A percentile compares a stretch with the other conserved stretches of the same genome.
Evolutionary conservation across 495 filamentous ascomycete species (phyloP).

Genomic region (Articulospora tetracladia): DNA sequence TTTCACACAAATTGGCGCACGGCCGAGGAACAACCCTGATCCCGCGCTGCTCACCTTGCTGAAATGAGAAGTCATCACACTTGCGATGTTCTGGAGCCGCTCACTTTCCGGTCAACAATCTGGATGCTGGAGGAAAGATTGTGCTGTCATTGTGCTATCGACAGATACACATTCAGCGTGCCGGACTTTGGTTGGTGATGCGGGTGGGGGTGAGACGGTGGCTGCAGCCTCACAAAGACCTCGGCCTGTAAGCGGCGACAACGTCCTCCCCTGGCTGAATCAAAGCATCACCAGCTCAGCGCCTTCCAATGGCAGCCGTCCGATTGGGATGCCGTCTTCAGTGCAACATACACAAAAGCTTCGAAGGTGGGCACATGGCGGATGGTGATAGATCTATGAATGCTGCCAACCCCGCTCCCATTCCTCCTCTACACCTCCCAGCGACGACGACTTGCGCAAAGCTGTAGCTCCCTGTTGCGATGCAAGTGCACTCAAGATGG

Average conservation of each 20-base stretch:
- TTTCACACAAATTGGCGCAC: neutral
- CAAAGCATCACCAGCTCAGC: neutral
- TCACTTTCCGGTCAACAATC: neutral
- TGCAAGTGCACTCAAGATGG: neutral
- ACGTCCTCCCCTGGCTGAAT: neutral
- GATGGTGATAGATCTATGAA: neutral
- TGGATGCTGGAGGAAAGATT: no score
- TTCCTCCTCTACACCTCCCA: neutral
- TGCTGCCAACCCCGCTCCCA: neutral
- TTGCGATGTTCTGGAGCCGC: neutral
- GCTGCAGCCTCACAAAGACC: neutral
- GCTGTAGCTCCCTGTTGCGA: neutral
- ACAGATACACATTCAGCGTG: no score
- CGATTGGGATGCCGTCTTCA: neutral
- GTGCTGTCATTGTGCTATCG: no score
- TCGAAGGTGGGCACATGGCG: neutral
- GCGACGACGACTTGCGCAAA: neutral
- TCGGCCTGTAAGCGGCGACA: neutral
- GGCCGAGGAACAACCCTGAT: neutral
- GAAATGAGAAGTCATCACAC: neutral
- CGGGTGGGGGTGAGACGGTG: neutral
- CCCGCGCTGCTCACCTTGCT: neutral
- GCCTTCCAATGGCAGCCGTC: neutral
- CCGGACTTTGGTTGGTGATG: no score
- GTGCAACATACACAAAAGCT: neutral